phyloP scores from a whole-genome alignment of 257 asterid genomes.

The Petrea volubilis region DNA sequence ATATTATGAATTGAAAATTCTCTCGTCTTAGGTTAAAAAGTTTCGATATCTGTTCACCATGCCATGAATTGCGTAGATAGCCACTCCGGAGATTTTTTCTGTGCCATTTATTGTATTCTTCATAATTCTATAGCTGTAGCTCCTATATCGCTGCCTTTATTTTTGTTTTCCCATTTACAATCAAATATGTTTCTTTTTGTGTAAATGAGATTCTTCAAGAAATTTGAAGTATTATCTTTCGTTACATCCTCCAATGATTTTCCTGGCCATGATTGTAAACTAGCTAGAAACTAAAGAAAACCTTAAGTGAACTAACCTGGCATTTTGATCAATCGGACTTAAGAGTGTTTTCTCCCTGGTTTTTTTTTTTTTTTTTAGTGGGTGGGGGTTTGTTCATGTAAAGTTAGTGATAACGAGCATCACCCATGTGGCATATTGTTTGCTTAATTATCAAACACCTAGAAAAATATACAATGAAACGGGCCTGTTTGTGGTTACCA shows the following conservation, averaged over 20 bases:
- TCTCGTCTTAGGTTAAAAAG: background rate
- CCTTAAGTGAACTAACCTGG: background rate
- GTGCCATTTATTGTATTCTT: background rate
- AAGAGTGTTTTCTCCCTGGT: too few species aligned
- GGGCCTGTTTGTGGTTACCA: background rate
- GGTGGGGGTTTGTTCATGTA: background rate
- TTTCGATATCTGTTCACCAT: background rate
- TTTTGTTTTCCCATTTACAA: background rate
- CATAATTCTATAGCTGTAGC: background rate
- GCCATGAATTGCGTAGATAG: background rate
- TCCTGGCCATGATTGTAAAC: slow-evolving; percentile 1
- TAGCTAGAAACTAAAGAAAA: background rate
- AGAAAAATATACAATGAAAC: background rate
- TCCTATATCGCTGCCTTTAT: background rate
- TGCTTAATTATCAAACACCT: background rate
- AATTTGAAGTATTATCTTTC: background rate
- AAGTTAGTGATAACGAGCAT: background rate
- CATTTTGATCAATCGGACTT: background rate
- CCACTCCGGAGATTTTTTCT: background rate
- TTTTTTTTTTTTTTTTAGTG: too few species aligned
- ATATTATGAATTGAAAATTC: background rate
- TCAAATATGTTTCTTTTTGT: background rate
- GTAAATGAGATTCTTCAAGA: background rate
- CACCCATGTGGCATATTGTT: too few species aligned
- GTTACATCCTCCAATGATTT: background rate